Conservation (phyloP, 192 early-diverging fungal genomes). For the Coemansia javaensis region DNA sequence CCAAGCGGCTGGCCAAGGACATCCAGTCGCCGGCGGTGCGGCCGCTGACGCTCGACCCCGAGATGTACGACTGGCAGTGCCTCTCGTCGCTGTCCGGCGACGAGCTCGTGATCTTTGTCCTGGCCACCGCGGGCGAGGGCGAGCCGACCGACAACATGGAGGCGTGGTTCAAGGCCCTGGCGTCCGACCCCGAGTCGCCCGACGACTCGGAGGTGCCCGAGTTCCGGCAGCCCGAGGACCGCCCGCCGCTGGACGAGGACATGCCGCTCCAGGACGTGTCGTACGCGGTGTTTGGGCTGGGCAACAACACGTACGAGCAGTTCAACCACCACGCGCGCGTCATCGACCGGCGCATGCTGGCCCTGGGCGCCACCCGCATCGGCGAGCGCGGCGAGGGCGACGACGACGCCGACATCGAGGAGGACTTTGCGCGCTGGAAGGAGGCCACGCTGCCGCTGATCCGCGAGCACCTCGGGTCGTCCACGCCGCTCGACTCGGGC, state of each 20-base stretch:
- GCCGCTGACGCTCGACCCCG: conserved; percentile 78
- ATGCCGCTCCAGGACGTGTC: conserved; percentile 49
- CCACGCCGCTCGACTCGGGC: conserved; percentile 33
- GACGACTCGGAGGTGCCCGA: conserved; percentile 59
- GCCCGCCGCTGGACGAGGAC: conserved; percentile 85
- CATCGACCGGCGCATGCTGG: conserved; percentile 61
- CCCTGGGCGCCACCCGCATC: conserved; percentile 71
- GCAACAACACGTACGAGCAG: conserved; percentile 55
- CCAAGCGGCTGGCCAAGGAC: conserved; percentile 84
- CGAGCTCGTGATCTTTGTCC: conserved; percentile 78
- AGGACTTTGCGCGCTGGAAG: conserved; percentile 96
- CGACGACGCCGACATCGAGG: conserved; percentile 93
- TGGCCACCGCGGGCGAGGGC: conserved; percentile 96
- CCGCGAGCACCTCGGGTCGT: conserved; percentile 61
- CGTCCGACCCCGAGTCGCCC: conserved; percentile 55
- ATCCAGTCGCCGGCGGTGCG: conserved; percentile 58
- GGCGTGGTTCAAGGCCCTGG: conserved; percentile 86
- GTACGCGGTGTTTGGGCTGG: conserved; percentile 50
- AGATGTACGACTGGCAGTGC: conserved; percentile 88
- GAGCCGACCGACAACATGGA: conserved; percentile 97
- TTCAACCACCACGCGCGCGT: conserved; percentile 81
- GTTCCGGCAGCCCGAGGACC: conserved; percentile 57
- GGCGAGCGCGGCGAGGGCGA: conserved; percentile 89
- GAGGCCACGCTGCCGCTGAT: conserved; percentile 75
- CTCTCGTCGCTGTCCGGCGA: conserved; percentile 61